A percentile compares a stretch with the other conserved stretches of the same genome.
These are phyloP conservation scores for Blechomonas ayalai DNA, from an alignment of 208 protist genomes.

Conservation along the genomic window DNA sequence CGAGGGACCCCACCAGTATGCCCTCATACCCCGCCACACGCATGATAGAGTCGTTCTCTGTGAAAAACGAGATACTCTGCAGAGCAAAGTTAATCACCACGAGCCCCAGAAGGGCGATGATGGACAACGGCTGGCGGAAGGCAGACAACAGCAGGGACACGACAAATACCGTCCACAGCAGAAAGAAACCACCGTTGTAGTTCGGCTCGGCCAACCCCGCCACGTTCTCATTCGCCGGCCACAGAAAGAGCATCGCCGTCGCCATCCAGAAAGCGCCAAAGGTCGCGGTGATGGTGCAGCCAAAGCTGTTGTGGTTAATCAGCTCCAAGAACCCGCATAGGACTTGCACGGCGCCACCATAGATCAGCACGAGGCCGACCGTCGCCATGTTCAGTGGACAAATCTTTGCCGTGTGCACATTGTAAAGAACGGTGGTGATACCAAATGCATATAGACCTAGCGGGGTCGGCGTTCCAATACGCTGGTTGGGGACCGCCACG, in stretches of 20 bases:
- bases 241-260: slow-evolving; percentile 7
- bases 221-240: background rate
- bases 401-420: slow-evolving; percentile 18
- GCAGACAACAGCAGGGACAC: slow-evolving; percentile 10
- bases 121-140: slow-evolving; percentile 6
- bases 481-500: slow-evolving; percentile 10
- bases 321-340: slow-evolving; percentile 34
- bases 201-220: background rate
- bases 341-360: slow-evolving; percentile 27
- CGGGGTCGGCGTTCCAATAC: slow-evolving; percentile 22
- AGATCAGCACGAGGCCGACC: slow-evolving; percentile 19
- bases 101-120: slow-evolving; percentile 18
- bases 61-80: slow-evolving; percentile 10
- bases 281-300: slow-evolving; percentile 23
- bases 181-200: slow-evolving; percentile 30
- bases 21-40: slow-evolving; percentile 40
- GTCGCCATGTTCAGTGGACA: slow-evolving; percentile 18
- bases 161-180: slow-evolving; percentile 27
- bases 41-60: slow-evolving; percentile 16
- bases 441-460: slow-evolving; percentile 37
- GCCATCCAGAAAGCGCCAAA: slow-evolving; percentile 42
- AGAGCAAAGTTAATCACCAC: slow-evolving; percentile 20
- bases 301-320: slow-evolving; percentile 27
- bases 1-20: slow-evolving; percentile 25
- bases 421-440: slow-evolving; percentile 28